Percentiles rank a stretch among this genome's conserved stretches.
phyloP scores from a whole-genome alignment of 306 rosid genomes.

The Purshia tridentata region DNA sequence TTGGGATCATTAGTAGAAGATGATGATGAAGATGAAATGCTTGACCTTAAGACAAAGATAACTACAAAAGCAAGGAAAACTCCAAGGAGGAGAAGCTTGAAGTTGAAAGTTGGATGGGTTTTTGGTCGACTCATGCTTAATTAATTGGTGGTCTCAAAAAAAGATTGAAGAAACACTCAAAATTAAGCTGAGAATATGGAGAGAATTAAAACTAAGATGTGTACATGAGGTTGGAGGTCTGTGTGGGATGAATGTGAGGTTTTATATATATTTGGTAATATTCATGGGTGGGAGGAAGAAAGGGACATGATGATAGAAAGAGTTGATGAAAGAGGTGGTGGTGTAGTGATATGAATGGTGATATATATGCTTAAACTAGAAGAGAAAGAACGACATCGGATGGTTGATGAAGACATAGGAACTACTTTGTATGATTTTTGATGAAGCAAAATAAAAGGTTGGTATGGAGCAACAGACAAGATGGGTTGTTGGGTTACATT shows the following conservation, averaged over 20 bases:
- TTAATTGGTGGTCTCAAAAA: too few relatives aligned
- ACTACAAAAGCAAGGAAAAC: slow-evolving; percentile 43
- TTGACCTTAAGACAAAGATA: slow-evolving; percentile 56
- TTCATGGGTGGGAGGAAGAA: slow-evolving; percentile 2
- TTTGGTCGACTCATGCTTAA: slow-evolving; percentile 65
- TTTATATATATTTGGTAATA: slow-evolving; percentile 8
- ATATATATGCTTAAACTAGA: slow-evolving; percentile 46
- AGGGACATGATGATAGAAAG: neutral
- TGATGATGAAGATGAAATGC: slow-evolving; percentile 28
- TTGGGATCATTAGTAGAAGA: slow-evolving; percentile 17
- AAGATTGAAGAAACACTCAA: too few relatives aligned
- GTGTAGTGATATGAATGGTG: neutral
- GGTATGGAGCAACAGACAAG: slow-evolving; percentile 23
- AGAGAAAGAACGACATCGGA: slow-evolving; percentile 34
- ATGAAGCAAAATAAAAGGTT: slow-evolving; percentile 45
- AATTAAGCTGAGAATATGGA: too few relatives aligned
- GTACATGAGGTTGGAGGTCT: slow-evolving; percentile 12
- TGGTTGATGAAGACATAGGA: slow-evolving; percentile 47
- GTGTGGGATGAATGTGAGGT: neutral
- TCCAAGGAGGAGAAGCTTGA: slow-evolving; percentile 51
- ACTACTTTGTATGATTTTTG: slow-evolving; percentile 35
- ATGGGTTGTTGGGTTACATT: slow-evolving; percentile 34
- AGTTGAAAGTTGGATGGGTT: slow-evolving; percentile 46
- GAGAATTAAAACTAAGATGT: neutral
- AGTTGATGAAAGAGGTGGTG: neutral